A percentile compares a stretch with the other conserved stretches of the same genome.
Conservation (phyloP, 2,329 filamentous ascomycete genomes). For the Paraconiothyrium brasiliense region DNA sequence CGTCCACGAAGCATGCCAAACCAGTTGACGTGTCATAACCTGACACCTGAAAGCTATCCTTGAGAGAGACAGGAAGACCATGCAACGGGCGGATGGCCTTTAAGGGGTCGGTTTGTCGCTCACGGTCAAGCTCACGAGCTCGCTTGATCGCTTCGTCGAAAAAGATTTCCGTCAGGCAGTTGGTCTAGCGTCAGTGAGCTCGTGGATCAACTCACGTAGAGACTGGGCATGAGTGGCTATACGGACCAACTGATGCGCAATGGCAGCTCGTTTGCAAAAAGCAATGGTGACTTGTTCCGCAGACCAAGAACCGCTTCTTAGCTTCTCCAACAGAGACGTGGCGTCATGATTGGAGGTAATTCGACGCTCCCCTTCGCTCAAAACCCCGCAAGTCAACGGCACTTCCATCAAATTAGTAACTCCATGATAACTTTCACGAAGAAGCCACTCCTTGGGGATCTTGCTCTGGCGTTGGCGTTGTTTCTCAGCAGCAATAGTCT, state of each 20-base stretch:
- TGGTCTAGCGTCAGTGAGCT: conserved; percentile 53
- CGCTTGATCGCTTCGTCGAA: conserved; percentile 60
- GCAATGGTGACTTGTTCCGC: conserved; percentile 59
- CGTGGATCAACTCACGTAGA: background rate
- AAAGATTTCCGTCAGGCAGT: conserved; percentile 66
- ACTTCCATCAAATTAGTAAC: conserved; percentile 51
- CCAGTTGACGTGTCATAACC: conserved; percentile 67
- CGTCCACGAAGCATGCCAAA: conserved; percentile 67
- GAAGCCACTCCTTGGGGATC: conserved; percentile 54
- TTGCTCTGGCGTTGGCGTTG: conserved; percentile 10
- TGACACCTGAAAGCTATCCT: conserved; percentile 71
- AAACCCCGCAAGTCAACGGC: conserved; percentile 64
- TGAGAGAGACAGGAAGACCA: conserved; percentile 70
- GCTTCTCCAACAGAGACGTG: conserved; percentile 45
- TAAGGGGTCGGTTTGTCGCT: conserved; percentile 53
- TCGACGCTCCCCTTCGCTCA: conserved; percentile 58
- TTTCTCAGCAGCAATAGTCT: conserved; percentile 6
- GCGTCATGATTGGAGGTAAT: conserved; percentile 54
- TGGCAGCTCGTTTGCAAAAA: conserved; percentile 61
- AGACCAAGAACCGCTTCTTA: conserved; percentile 53
- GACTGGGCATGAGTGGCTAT: background rate
- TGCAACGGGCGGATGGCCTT: conserved; percentile 68
- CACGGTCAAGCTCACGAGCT: conserved; percentile 60
- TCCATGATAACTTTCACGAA: conserved; percentile 26
- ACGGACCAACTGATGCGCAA: conserved; percentile 62